phyloP scores from a whole-genome alignment of 1,284 basidiomycete species.

The Malassezia caprae region DNA sequence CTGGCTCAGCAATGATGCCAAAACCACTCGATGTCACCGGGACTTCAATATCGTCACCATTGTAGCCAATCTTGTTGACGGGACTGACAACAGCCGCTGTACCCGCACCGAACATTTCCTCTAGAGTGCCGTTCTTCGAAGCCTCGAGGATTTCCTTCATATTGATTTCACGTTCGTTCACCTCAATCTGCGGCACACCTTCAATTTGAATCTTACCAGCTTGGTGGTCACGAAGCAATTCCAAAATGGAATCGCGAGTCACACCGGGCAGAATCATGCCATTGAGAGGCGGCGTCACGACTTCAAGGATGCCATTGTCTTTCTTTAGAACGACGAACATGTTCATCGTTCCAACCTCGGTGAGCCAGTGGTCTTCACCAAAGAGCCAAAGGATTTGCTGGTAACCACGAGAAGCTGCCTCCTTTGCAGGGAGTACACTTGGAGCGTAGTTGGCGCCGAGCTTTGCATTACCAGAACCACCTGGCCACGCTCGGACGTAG shows the following conservation, averaged over 20 bases:
- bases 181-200: slow-evolving; percentile 52
- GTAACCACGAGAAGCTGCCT: slow-evolving; percentile 74
- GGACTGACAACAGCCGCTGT: slow-evolving; percentile 57
- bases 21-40: slow-evolving; percentile 79
- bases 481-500: slow-evolving; percentile 55
- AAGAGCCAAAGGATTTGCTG: slow-evolving; percentile 91
- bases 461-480: slow-evolving; percentile 44
- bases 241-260: slow-evolving; percentile 73
- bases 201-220: slow-evolving; percentile 53
- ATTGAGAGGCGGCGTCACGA: slow-evolving; percentile 64
- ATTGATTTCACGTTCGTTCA: slow-evolving; percentile 73
- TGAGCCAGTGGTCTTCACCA: slow-evolving; percentile 48
- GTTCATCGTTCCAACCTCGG: slow-evolving; percentile 76
- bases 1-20: slow-evolving; percentile 69
- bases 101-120: slow-evolving; percentile 87
- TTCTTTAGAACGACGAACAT: slow-evolving; percentile 74
- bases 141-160: slow-evolving; percentile 80
- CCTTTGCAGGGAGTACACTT: slow-evolving; percentile 59
- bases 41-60: slow-evolving; percentile 69
- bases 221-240: slow-evolving; percentile 67
- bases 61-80: slow-evolving; percentile 64
- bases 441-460: slow-evolving; percentile 46
- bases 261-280: slow-evolving; percentile 94
- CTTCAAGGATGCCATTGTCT: slow-evolving; percentile 56
- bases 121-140: slow-evolving; percentile 59